Conservation (phyloP, 1,284 basidiomycete species). For the Moniliophthora roreri region DNA sequence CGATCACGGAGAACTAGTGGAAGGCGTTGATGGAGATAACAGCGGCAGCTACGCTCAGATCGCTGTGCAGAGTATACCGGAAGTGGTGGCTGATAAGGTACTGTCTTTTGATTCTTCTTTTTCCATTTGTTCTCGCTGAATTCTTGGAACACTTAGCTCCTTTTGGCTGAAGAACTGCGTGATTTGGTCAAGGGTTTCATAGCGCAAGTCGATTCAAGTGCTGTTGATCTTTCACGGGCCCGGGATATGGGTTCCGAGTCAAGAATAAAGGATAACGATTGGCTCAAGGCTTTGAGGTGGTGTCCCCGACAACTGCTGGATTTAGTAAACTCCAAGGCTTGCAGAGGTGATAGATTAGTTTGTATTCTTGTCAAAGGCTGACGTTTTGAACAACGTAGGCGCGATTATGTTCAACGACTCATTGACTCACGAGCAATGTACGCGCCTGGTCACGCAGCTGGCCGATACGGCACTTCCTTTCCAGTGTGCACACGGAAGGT, state of each 20-base stretch:
- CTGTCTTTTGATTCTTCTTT: conserved; percentile 12
- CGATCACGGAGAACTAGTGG: conserved; percentile 21
- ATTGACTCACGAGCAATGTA: conserved; percentile 68
- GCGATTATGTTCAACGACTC: conserved; percentile 97
- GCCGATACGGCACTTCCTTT: conserved; percentile 80
- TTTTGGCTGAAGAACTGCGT: conserved; percentile 62
- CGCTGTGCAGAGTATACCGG: conserved; percentile 56
- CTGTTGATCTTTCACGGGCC: conserved; percentile 25
- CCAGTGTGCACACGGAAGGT: conserved; percentile 93
- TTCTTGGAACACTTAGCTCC: conserved; percentile 42
- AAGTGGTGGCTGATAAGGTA: conserved; percentile 71
- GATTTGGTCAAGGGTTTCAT: conserved; percentile 69
- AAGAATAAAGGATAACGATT: conserved; percentile 39
- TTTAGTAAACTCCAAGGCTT: conserved; percentile 90
- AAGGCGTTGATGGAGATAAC: conserved; percentile 29
- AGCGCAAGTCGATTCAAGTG: conserved; percentile 34
- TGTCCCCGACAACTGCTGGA: conserved; percentile 81
- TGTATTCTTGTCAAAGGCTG: conserved; percentile 4
- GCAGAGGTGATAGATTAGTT: conserved; percentile 59
- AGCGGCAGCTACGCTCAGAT: conserved; percentile 55
- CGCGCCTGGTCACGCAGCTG: conserved; percentile 66
- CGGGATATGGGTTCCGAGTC: conserved; percentile 9
- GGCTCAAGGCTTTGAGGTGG: conserved; percentile 73
- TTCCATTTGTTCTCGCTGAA: conserved; percentile 6
- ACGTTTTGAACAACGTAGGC: conserved; percentile 49